These are phyloP conservation scores for Brassica rapa DNA, from an alignment of 345 rosid genomes.

Conservation along the genomic window DNA sequence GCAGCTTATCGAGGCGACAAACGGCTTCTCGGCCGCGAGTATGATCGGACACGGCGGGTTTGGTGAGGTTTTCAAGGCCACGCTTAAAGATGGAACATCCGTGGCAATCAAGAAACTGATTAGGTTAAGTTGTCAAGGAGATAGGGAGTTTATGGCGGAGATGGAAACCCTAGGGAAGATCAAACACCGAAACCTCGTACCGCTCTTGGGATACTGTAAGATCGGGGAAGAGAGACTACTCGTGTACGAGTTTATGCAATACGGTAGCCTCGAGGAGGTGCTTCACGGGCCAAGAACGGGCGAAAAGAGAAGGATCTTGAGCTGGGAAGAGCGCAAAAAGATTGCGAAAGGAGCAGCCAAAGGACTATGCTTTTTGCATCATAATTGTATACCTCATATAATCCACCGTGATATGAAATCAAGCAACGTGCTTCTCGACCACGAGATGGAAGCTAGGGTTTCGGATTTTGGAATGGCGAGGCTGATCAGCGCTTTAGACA, in stretches of 20 bases:
- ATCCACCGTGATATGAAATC: conserved; percentile 97
- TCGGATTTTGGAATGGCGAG: conserved; percentile 99
- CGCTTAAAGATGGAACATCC: conserved; percentile 84
- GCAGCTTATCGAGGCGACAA: conserved; percentile 86
- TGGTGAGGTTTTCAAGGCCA: conserved; percentile 94
- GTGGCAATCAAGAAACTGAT: conserved; percentile 97
- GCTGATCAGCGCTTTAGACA: conserved; percentile 91
- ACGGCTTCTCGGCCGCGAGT: conserved; percentile 86
- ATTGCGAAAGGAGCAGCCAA: conserved; percentile 92
- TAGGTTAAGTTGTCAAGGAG: conserved; percentile 89
- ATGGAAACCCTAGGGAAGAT: conserved; percentile 98
- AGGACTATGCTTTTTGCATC: conserved; percentile 93
- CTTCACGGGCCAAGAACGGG: conserved; percentile 73
- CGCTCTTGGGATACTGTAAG: conserved; percentile 85
- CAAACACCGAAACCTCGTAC: conserved; percentile 91
- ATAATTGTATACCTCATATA: conserved; percentile 95
- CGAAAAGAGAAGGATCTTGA: conserved; percentile 53
- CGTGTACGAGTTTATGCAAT: conserved; percentile 91
- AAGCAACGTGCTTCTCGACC: conserved; percentile 82
- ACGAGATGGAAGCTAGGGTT: conserved; percentile 94
- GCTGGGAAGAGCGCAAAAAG: conserved; percentile 88
- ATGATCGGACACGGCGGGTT: conserved; percentile 89
- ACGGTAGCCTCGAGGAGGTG: conserved; percentile 88
- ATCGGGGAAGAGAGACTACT: conserved; percentile 91
- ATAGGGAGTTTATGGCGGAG: conserved; percentile 95